Conservation (phyloP, 1,284 basidiomycete species). For the Apiotrichum sp. region DNA sequence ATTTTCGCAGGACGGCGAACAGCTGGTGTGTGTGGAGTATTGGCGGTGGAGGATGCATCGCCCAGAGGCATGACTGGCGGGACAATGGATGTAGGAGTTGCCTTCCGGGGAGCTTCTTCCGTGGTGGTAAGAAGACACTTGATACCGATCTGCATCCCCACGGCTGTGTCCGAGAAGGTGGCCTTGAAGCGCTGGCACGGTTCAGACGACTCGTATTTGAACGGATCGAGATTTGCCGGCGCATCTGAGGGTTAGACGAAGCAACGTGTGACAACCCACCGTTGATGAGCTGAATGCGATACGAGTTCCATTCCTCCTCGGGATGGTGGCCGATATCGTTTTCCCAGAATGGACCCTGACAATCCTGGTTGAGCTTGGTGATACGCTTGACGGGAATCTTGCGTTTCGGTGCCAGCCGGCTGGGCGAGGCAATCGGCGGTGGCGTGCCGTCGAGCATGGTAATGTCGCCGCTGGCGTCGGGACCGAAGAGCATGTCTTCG, state of each 20-base stretch:
- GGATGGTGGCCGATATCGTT: conserved; percentile 26
- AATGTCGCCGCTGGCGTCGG: conserved; percentile 36
- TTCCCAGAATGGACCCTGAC: conserved; percentile 45
- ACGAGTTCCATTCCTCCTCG: conserved; percentile 33
- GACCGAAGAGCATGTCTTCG: conserved; percentile 19
- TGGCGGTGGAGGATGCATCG: conserved; percentile 14
- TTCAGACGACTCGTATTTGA: conserved; percentile 33
- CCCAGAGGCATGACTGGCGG: conserved; percentile 12
- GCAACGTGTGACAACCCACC: conserved; percentile 24
- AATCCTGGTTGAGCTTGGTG: conserved; percentile 41
- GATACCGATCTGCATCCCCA: conserved; percentile 28
- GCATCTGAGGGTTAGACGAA: conserved; percentile 29
- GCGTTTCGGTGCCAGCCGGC: conserved; percentile 29
- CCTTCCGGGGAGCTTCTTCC: conserved; percentile 11
- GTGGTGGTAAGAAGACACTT: conserved; percentile 26
- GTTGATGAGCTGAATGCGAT: conserved; percentile 43
- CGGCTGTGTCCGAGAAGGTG: conserved; percentile 25
- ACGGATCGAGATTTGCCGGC: conserved; percentile 40
- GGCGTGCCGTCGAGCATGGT: conserved; percentile 30
- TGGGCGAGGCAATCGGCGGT: not conserved
- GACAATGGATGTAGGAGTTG: not conserved
- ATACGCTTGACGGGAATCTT: conserved; percentile 40
- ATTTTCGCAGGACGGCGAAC: conserved; percentile 25
- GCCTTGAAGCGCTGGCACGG: conserved; percentile 26
- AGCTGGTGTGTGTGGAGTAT: not conserved